Percentiles rank a stretch among this genome's conserved stretches.
These are phyloP conservation scores for Solanum chilense DNA, from an alignment of 257 asterid genomes.

Conservation along the genomic window DNA sequence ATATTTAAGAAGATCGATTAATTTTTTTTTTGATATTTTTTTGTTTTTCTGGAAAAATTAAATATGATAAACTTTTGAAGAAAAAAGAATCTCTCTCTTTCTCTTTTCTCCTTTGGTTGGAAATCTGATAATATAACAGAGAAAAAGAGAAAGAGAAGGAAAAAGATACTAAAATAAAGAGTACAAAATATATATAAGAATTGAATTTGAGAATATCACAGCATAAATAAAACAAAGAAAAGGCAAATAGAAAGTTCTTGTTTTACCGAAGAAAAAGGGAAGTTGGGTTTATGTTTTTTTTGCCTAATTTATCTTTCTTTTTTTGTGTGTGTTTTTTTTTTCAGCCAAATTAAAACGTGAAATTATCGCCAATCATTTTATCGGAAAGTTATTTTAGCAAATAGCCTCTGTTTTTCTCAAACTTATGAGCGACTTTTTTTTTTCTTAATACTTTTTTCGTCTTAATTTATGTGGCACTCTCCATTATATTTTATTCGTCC, in stretches of 20 bases:
- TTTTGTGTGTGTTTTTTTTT: neutral
- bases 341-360: neutral
- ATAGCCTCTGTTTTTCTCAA: neutral
- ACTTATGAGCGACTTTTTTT: no score
- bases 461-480: no score
- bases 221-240: neutral
- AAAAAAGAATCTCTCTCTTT: neutral
- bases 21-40: neutral
- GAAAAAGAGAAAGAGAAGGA: neutral
- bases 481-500: no score
- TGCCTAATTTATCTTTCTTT: neutral
- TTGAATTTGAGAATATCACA: neutral
- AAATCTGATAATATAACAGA: neutral
- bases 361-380: neutral
- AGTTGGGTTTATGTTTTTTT: neutral
- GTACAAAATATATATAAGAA: neutral
- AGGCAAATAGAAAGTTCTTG: neutral
- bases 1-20: neutral
- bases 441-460: no score
- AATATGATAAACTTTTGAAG: neutral
- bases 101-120: neutral
- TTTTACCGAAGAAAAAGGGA: neutral
- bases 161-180: neutral
- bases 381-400: neutral
- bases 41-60: neutral